A percentile compares a stretch with the other conserved stretches of the same genome.
Conservation (phyloP, 345 rosid genomes). For the Brassica incana region DNA sequence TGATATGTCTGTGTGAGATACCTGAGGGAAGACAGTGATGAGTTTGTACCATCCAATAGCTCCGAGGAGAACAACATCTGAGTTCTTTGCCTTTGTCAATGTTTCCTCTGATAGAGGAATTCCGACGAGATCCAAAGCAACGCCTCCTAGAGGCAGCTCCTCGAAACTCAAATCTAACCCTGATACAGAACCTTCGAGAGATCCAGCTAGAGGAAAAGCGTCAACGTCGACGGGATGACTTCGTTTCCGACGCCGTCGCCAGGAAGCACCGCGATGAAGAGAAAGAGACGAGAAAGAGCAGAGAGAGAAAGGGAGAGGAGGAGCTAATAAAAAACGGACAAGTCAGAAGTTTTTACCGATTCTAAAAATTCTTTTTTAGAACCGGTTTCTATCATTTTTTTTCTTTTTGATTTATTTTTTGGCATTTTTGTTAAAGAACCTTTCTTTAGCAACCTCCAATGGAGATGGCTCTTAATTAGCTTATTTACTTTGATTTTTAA, state of each 20-base stretch:
- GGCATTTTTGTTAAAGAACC: no score
- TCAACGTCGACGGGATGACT: constrained; percentile 29
- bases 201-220: constrained; percentile 13
- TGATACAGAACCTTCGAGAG: constrained; percentile 27
- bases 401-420: no score
- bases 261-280: constrained; percentile 27
- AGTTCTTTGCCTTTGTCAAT: constrained; percentile 25
- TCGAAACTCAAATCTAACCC: constrained; percentile 15
- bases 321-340: no score
- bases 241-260: constrained; percentile 31
- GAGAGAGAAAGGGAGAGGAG: no score
- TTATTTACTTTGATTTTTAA: neutral
- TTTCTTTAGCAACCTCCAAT: no score
- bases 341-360: no score
- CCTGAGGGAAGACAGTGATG: no score
- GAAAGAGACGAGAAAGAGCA: no score
- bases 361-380: no score
- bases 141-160: constrained; percentile 24
- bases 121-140: constrained; percentile 28
- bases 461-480: neutral
- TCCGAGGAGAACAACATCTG: constrained; percentile 33
- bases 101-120: constrained; percentile 26
- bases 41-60: constrained; percentile 25
- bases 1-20: no score
- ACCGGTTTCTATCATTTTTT: no score